Conservation (phyloP, 768 basidiomycete genomes). For the Brasilioporus rufonigricans region DNA sequence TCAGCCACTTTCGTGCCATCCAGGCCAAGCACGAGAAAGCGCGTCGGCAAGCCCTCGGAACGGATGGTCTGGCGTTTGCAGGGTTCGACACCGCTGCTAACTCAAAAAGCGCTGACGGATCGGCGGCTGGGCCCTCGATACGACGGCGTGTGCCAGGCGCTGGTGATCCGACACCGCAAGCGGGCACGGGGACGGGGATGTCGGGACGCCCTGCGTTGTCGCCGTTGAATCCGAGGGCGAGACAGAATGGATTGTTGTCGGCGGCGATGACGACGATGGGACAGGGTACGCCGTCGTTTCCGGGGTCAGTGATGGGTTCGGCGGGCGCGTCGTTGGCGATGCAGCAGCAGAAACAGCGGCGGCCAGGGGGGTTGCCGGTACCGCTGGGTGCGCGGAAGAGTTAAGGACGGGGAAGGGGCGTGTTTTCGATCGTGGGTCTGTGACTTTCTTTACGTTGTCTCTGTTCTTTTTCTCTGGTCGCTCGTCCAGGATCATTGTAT, state of each 20-base stretch:
- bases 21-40: conserved; percentile 93
- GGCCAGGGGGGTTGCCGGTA: conserved; percentile 38
- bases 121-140: conserved; percentile 44
- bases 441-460: too few species aligned
- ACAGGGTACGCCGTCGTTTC: conserved; percentile 35
- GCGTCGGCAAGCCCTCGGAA: conserved; percentile 71
- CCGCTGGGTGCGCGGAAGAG: conserved; percentile 34
- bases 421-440: not conserved
- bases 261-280: conserved; percentile 32
- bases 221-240: conserved; percentile 70
- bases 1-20: conserved; percentile 86
- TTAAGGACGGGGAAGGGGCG: not conserved
- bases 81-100: conserved; percentile 37
- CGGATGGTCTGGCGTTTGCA: conserved; percentile 52
- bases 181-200: not conserved
- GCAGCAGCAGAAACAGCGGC: conserved; percentile 39
- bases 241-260: conserved; percentile 44
- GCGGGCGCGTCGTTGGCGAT: conserved; percentile 22
- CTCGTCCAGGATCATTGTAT: too few species aligned
- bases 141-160: conserved; percentile 66
- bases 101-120: conserved; percentile 8
- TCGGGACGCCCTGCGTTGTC: conserved; percentile 50
- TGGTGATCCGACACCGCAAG: conserved; percentile 29
- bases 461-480: too few species aligned
- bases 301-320: conserved; percentile 12